Conservation (phyloP, 75 land plant genomes). For the Sequoiadendron giganteum region DNA sequence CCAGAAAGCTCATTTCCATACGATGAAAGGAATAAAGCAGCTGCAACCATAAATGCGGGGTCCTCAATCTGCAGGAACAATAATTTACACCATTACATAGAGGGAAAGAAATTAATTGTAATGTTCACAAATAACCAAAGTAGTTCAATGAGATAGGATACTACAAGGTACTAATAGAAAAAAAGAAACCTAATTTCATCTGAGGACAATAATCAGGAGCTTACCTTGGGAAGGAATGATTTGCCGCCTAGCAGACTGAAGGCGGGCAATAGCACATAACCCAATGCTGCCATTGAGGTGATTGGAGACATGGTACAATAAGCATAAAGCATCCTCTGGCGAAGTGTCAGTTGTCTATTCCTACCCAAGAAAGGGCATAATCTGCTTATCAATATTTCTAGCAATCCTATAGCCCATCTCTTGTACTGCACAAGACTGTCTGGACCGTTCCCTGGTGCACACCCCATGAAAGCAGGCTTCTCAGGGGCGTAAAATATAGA, state of each 20-base stretch:
- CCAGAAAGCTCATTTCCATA: conserved; percentile 8
- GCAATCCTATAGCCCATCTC: conserved; percentile 44
- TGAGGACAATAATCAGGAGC: too few species aligned
- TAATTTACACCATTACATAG: too few species aligned
- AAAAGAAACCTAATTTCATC: background rate
- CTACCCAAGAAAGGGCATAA: conserved; percentile 17
- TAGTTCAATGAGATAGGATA: background rate
- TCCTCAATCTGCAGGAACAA: conserved; percentile 19
- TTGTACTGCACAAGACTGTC: conserved; percentile 27
- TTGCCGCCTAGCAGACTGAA: conserved; percentile 19
- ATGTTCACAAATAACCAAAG: background rate
- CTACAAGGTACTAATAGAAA: background rate
- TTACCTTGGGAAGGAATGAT: conserved; percentile 31
- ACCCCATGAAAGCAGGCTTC: conserved; percentile 35
- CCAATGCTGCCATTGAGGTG: conserved; percentile 16
- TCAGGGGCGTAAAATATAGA: conserved; percentile 16
- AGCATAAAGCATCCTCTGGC: conserved; percentile 28
- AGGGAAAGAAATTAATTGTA: background rate
- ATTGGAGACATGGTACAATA: conserved; percentile 10
- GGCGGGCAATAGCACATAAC: conserved; percentile 26
- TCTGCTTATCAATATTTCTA: conserved; percentile 23
- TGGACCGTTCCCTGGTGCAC: conserved; percentile 20
- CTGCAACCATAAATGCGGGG: conserved; percentile 9
- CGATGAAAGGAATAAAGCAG: conserved; percentile 17
- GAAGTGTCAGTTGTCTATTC: background rate